Evolutionary conservation across 768 basidiomycete species (phyloP).

Genomic region (Hericium rajendrae): DNA sequence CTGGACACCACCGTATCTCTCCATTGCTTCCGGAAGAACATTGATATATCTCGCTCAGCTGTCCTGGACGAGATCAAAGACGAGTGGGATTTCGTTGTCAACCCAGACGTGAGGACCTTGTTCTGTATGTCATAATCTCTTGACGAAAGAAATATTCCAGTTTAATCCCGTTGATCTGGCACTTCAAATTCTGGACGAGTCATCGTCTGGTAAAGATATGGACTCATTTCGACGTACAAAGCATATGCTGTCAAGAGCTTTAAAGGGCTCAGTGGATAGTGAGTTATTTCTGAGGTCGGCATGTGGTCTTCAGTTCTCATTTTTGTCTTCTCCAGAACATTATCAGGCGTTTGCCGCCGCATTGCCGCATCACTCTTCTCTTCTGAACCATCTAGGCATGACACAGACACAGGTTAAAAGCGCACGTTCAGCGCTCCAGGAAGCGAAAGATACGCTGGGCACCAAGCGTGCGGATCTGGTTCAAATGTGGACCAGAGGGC

Average conservation of each 20-base stretch:
- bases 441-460: conserved; percentile 71
- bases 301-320: conserved; percentile 3
- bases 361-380: conserved; percentile 78
- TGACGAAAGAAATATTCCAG: conserved; percentile 27
- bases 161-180: conserved; percentile 95
- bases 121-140: neutral
- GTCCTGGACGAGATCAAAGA: conserved; percentile 79
- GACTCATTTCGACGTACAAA: conserved; percentile 72
- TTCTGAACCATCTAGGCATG: conserved; percentile 60
- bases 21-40: too few relatives aligned
- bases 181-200: conserved; percentile 75
- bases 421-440: conserved; percentile 61
- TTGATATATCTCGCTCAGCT: conserved; percentile 32
- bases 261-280: conserved; percentile 88
- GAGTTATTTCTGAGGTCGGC: conserved; percentile 25
- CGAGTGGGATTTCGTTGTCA: conserved; percentile 83
- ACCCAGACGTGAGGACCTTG: conserved; percentile 54
- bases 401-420: conserved; percentile 69
- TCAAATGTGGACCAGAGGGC: conserved; percentile 81
- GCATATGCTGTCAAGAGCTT: conserved; percentile 62
- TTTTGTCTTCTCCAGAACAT: conserved; percentile 43
- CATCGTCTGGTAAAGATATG: conserved; percentile 63
- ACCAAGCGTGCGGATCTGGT: conserved; percentile 82
- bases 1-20: neutral
- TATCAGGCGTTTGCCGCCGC: conserved; percentile 95